These are phyloP conservation scores for Yamadazyma dendronema DNA, from an alignment of 1,139 yeast genomes.

Conservation along the genomic window DNA sequence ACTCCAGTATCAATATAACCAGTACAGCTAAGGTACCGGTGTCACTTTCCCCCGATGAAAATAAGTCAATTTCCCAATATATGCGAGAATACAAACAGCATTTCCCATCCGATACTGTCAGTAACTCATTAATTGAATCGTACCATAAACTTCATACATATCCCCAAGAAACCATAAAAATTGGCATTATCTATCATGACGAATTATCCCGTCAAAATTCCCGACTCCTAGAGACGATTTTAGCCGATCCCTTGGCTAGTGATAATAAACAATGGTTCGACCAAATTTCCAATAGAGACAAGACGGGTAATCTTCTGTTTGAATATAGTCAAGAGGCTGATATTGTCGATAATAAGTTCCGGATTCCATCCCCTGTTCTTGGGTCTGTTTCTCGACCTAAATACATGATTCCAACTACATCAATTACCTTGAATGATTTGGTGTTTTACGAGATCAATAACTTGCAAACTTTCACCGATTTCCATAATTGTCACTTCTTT, in stretches of 20 bases:
- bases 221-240: constrained; percentile 32
- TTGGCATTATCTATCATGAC: constrained; percentile 34
- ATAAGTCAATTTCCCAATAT: constrained; percentile 10
- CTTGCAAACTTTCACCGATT: constrained; percentile 10
- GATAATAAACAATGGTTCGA: constrained; percentile 33
- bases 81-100: constrained; percentile 17
- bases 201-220: constrained; percentile 20
- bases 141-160: constrained; percentile 12
- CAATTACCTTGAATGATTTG: constrained; percentile 22
- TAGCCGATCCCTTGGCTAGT: constrained; percentile 45
- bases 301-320: constrained; percentile 20
- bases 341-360: constrained; percentile 10
- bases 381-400: constrained; percentile 26
- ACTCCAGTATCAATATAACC: background rate
- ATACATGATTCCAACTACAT: constrained; percentile 19
- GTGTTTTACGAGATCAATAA: constrained; percentile 31
- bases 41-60: background rate
- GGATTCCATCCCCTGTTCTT: constrained; percentile 38
- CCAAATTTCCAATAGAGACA: constrained; percentile 22
- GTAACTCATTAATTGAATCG: constrained; percentile 19
- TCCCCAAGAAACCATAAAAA: constrained; percentile 19
- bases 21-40: background rate
- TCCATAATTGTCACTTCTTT: constrained; percentile 26
- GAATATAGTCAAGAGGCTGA: constrained; percentile 12
- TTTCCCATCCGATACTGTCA: constrained; percentile 28